Evolutionary conservation across 176 grass and related monocot genomes (phyloP).

Genomic region (Phragmites australis): DNA sequence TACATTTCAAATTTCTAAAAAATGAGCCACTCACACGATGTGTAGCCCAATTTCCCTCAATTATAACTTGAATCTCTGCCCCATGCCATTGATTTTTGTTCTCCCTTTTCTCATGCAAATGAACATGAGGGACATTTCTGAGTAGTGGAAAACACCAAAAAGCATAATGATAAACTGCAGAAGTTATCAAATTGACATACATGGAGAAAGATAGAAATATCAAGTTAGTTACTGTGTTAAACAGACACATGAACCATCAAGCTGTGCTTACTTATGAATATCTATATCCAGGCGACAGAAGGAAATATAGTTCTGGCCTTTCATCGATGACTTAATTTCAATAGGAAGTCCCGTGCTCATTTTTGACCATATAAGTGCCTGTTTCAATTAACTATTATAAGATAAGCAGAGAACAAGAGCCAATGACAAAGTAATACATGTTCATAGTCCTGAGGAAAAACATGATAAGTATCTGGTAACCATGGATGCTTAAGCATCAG

Average conservation of each 20-base stretch:
- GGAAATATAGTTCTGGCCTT: slow-evolving; percentile 71
- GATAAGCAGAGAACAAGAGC: background rate
- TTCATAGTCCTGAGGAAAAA: background rate
- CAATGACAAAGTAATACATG: background rate
- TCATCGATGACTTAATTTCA: slow-evolving; percentile 89
- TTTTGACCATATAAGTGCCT: slow-evolving; percentile 99
- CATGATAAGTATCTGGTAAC: background rate
- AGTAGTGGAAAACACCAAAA: slow-evolving; percentile 39
- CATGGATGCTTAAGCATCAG: slow-evolving; percentile 24
- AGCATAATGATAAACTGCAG: slow-evolving; percentile 33
- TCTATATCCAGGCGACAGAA: slow-evolving; percentile 93
- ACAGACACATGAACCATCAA: background rate
- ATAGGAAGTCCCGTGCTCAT: slow-evolving; percentile 99
- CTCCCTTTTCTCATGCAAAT: slow-evolving; percentile 92
- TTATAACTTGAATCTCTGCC: slow-evolving; percentile 95
- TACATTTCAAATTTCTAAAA: slow-evolving; percentile 18
- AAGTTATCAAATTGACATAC: slow-evolving; percentile 8
- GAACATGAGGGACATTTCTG: slow-evolving; percentile 98
- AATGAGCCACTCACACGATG: slow-evolving; percentile 69
- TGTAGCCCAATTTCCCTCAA: slow-evolving; percentile 97
- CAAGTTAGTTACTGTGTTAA: slow-evolving; percentile 26
- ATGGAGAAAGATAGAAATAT: slow-evolving; percentile 24
- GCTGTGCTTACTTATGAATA: slow-evolving; percentile 80
- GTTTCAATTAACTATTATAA: slow-evolving; percentile 37
- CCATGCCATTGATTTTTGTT: slow-evolving; percentile 88